Evolutionary conservation across 805 yeast species (phyloP).

Genomic region (Hanseniaspora meyeri): DNA sequence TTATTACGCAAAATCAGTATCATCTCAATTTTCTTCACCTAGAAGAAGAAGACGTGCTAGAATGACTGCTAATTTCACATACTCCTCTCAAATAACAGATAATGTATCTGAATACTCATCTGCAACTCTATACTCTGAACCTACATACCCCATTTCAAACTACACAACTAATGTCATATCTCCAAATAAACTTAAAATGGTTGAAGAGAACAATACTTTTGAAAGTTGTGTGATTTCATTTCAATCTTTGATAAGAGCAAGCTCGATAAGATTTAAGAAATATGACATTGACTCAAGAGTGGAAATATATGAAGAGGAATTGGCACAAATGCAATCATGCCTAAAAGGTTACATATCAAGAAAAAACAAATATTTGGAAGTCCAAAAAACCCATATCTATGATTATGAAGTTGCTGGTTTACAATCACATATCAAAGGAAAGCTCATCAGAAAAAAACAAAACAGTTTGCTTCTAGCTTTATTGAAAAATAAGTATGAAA

Average conservation of each 20-base stretch:
- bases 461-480: background rate
- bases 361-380: conserved; percentile 9
- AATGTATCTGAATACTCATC: conserved; percentile 23
- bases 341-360: conserved; percentile 38
- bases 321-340: conserved; percentile 38
- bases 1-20: conserved; percentile 27
- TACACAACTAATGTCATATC: background rate
- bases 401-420: conserved; percentile 20
- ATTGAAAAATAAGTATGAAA: background rate
- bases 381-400: too few relatives aligned
- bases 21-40: conserved; percentile 22
- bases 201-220: background rate
- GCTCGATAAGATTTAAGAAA: conserved; percentile 48
- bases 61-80: background rate
- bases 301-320: conserved; percentile 41
- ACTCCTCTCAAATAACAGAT: background rate
- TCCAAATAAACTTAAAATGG: background rate
- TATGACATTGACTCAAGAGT: conserved; percentile 53
- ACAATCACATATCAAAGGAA: conserved; percentile 44
- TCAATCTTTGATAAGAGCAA: conserved; percentile 64
- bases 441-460: conserved; percentile 21
- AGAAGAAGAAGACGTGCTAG: conserved; percentile 17
- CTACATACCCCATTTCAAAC: background rate
- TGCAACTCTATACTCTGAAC: conserved; percentile 16
- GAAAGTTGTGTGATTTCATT: conserved; percentile 33